Conservation (phyloP, 768 basidiomycete genomes). For the Astraeus odoratus region DNA sequence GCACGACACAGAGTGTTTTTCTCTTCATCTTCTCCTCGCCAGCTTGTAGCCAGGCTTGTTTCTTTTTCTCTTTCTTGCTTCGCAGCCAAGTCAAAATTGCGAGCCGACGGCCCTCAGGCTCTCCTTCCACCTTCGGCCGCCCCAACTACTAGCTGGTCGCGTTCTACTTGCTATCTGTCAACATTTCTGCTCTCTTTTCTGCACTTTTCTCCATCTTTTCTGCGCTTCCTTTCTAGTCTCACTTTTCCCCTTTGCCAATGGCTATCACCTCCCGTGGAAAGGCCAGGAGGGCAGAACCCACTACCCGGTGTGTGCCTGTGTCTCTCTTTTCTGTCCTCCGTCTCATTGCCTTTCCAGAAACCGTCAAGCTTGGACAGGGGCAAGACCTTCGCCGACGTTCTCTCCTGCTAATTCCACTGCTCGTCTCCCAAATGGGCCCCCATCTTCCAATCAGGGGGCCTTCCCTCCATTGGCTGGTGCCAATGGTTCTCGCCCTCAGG, state of each 20-base stretch:
- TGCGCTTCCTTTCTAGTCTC: slow-evolving; percentile 25
- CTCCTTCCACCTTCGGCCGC: slow-evolving; percentile 11
- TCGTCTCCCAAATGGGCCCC: slow-evolving; percentile 38
- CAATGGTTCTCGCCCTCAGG: slow-evolving; percentile 42
- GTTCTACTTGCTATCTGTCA: slow-evolving; percentile 29
- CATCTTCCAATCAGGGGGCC: slow-evolving; percentile 25
- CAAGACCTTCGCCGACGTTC: slow-evolving; percentile 67
- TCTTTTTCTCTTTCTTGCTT: slow-evolving; percentile 9
- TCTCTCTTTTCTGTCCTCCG: slow-evolving; percentile 7
- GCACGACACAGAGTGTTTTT: slow-evolving; percentile 24
- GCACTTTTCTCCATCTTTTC: slow-evolving; percentile 17
- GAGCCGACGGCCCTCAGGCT: slow-evolving; percentile 13
- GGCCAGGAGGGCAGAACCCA: slow-evolving; percentile 56
- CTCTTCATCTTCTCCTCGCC: slow-evolving; percentile 15
- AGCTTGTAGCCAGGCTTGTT: slow-evolving; percentile 20
- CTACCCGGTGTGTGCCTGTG: slow-evolving; percentile 39
- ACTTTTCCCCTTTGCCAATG: slow-evolving; percentile 35
- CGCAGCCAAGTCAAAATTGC: slow-evolving; percentile 15
- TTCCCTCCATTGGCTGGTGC: slow-evolving; percentile 39
- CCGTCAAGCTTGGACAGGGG: slow-evolving; percentile 57
- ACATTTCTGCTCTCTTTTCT: slow-evolving; percentile 29
- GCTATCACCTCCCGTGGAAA: slow-evolving; percentile 59
- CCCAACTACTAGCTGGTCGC: slow-evolving; percentile 22
- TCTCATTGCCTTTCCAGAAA: slow-evolving; percentile 20
- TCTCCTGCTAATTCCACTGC: slow-evolving; percentile 40